A percentile compares a stretch with the other conserved stretches of the same genome.
Conservation (phyloP, 2,329 filamentous ascomycete species). For the Dothistroma pini region DNA sequence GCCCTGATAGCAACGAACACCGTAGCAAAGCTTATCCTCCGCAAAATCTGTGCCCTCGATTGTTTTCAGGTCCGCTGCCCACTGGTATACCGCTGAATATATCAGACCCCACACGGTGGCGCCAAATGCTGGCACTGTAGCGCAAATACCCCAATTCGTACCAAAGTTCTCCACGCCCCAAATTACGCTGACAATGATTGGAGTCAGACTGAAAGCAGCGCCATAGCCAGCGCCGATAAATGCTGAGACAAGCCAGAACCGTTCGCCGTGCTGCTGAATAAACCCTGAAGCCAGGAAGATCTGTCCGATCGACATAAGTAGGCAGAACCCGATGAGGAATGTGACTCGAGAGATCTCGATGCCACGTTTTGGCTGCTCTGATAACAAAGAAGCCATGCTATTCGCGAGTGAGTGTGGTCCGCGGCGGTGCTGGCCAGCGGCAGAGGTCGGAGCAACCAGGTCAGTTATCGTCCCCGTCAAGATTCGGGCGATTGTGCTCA, state of each 20-base stretch:
- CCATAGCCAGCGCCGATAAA: constrained; percentile 90
- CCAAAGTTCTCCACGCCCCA: constrained; percentile 99
- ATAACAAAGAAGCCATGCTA: constrained; percentile 37
- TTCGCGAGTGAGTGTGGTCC: constrained; percentile 42
- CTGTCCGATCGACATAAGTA: constrained; percentile 70
- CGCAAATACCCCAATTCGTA: constrained; percentile 95
- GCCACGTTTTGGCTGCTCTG: constrained; percentile 18
- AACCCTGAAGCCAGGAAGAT: constrained; percentile 71
- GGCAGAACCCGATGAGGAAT: constrained; percentile 72
- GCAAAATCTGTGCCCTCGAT: constrained; percentile 33
- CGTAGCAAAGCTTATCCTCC: constrained; percentile 68
- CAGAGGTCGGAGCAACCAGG: constrained; percentile 62
- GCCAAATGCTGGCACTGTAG: constrained; percentile 83
- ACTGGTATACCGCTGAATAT: constrained; percentile 79
- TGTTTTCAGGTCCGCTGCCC: constrained; percentile 49
- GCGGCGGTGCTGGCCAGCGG: constrained; percentile 55
- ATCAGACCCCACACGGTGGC: constrained; percentile 86
- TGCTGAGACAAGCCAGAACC: constrained; percentile 82
- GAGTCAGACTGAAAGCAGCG: constrained; percentile 81
- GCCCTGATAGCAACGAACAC: constrained; percentile 71
- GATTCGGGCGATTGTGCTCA: constrained; percentile 86
- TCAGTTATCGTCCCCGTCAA: constrained; percentile 86
- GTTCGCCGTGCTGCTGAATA: constrained; percentile 68
- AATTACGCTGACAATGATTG: constrained; percentile 87
- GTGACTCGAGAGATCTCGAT: constrained; percentile 71